Conservation (phyloP, 2,329 filamentous ascomycete genomes). For the Pseudogymnoascus sp. region DNA sequence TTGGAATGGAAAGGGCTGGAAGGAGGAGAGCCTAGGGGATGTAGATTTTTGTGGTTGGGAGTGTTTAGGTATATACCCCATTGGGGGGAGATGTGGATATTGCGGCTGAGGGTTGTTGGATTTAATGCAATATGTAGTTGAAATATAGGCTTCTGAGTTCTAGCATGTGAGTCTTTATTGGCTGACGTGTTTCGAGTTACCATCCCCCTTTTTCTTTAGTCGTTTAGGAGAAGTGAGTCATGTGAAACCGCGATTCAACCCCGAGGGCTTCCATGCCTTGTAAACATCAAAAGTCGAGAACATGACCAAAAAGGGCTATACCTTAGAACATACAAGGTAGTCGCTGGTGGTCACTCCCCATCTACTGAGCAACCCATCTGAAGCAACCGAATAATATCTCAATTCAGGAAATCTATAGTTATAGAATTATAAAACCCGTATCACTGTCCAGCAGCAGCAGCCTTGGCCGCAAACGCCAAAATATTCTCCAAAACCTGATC, state of each 20-base stretch:
- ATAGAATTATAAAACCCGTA: neutral
- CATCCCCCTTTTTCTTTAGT: neutral
- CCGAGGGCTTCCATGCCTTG: neutral
- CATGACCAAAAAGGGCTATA: neutral
- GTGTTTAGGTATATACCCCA: neutral
- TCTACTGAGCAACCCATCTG: neutral
- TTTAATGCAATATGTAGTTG: neutral
- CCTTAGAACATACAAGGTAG: neutral
- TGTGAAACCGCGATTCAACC: neutral
- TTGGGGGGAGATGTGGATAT: neutral
- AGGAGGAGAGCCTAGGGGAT: too few species aligned
- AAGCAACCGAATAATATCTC: neutral
- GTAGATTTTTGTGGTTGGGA: neutral
- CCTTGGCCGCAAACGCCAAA: constrained; percentile 6
- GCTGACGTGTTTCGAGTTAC: too few species aligned
- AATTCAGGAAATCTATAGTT: neutral
- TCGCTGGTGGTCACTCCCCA: neutral
- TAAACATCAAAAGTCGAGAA: neutral
- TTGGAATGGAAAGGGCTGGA: neutral
- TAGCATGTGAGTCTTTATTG: neutral
- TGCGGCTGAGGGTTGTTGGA: neutral
- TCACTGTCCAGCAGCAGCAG: neutral
- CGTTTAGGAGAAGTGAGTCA: neutral
- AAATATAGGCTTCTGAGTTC: neutral
- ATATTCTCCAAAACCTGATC: constrained; percentile 32